Evolutionary conservation across 108 stramenopile genomes (phyloP).

Genomic region (Nitzschia inconspicua): DNA sequence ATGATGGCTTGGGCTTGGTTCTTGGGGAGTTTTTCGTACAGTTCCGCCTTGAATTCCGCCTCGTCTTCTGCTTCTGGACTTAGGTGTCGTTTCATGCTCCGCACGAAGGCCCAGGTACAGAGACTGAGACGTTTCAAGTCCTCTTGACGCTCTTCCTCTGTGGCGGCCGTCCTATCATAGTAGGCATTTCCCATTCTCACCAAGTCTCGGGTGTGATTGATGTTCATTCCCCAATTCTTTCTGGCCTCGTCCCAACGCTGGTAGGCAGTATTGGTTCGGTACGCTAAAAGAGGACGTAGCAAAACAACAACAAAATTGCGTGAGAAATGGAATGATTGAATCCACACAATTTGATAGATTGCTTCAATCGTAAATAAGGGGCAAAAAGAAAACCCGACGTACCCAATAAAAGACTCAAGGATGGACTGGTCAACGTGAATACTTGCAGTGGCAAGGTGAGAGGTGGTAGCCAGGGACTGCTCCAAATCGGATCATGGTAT

Average conservation of each 20-base stretch:
- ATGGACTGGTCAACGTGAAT: conserved; percentile 64
- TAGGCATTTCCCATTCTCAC: conserved; percentile 64
- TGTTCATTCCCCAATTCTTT: conserved; percentile 82
- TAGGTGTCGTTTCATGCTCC: conserved; percentile 63
- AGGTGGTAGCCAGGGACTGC: conserved; percentile 20
- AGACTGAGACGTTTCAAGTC: conserved; percentile 53
- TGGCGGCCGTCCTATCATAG: conserved; percentile 44
- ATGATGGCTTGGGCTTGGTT: conserved; percentile 60
- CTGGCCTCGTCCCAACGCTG: conserved; percentile 82
- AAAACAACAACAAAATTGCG: background rate
- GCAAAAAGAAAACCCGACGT: conserved; percentile 15
- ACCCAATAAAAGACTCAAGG: conserved; percentile 71
- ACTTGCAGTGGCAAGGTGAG: conserved; percentile 55
- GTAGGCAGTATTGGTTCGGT: conserved; percentile 64
- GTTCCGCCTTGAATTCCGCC: conserved; percentile 39
- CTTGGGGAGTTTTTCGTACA: conserved; percentile 47
- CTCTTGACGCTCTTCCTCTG: conserved; percentile 34
- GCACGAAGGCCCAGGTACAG: conserved; percentile 69
- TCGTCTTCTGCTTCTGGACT: conserved; percentile 65
- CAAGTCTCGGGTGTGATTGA: conserved; percentile 75
- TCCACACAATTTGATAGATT: background rate
- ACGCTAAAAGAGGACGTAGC: conserved; percentile 31
- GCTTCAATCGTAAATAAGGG: background rate
- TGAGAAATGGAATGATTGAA: background rate
- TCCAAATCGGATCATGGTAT: conserved; percentile 35